Conservation (phyloP, 1,139 yeast genomes). For the Nadsonia starkeyi-henricii region DNA sequence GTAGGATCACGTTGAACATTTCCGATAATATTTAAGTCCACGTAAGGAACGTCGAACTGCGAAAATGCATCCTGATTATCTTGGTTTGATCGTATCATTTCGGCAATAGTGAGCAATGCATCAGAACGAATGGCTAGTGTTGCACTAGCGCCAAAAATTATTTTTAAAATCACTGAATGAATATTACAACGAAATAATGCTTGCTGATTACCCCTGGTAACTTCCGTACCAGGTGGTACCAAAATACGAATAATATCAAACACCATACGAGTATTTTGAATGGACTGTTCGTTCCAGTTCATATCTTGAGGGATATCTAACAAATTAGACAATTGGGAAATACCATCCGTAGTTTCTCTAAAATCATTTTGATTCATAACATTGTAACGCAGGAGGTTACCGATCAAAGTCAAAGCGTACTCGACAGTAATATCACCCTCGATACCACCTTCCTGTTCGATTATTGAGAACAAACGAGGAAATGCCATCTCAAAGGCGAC, state of each 20-base stretch:
- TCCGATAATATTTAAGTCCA: slow-evolving; percentile 65
- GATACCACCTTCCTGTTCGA: slow-evolving; percentile 79
- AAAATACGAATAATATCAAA: slow-evolving; percentile 64
- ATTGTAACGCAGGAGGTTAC: slow-evolving; percentile 64
- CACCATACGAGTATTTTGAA: slow-evolving; percentile 49
- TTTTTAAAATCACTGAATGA: slow-evolving; percentile 47
- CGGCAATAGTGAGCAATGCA: slow-evolving; percentile 65
- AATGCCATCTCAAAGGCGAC: slow-evolving; percentile 93
- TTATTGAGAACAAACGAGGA: slow-evolving; percentile 62
- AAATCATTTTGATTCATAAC: slow-evolving; percentile 85
- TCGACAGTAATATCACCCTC: slow-evolving; percentile 84
- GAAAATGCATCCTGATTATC: slow-evolving; percentile 56
- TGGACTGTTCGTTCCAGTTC: slow-evolving; percentile 61
- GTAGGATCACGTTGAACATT: slow-evolving; percentile 16
- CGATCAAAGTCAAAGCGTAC: slow-evolving; percentile 68
- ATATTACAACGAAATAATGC: slow-evolving; percentile 50
- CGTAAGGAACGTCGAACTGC: slow-evolving; percentile 78
- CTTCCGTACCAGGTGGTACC: slow-evolving; percentile 62
- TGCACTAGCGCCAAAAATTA: slow-evolving; percentile 50
- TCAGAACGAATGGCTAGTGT: slow-evolving; percentile 49
- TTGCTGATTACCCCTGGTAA: slow-evolving; percentile 46
- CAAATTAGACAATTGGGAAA: slow-evolving; percentile 47
- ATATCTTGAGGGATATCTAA: slow-evolving; percentile 28
- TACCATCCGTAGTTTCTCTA: slow-evolving; percentile 60
- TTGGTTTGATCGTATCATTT: slow-evolving; percentile 51